Evolutionary conservation across 2,329 filamentous ascomycete genomes (phyloP), one percentile per base, ranked within the genome.

Genomic region (Hypoxylon sp.): DNA sequence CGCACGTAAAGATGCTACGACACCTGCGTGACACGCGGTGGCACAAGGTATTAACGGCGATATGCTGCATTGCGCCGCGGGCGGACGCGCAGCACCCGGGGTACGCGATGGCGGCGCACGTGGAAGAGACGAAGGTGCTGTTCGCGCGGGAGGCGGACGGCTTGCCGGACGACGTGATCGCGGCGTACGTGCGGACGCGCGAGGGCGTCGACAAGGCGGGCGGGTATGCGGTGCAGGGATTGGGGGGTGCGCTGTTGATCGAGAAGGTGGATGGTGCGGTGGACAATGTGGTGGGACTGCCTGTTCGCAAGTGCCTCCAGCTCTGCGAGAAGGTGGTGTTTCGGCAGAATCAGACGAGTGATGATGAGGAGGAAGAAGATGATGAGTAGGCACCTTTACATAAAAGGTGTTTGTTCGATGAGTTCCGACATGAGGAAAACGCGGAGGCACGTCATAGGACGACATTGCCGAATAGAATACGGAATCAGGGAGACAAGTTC

Each of bases 151-250:
- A 87, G 73, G 74, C 75, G 13, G 83, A 87, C 15, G 87, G 87
- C 2, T 77, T 89, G 65, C 82, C 84, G 13, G 95, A 99, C 81
- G 94, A 97, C 66, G 87, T 97, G 72, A 90, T 98, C 65, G 84
- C 93, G 73, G 88, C 83, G 4, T 94, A 94, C 77, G 91, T 94
- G 64, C 87, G 86, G 76, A 98, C 95, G 21, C 86, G 95, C 61
- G 96, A 99, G 83, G 96, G 96, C 1, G 94, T 89, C 10, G 96
- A 98, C 80, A 99, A 98, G 84, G 96, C 96, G 0, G 96, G 96
- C 1, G 96, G 96, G 0, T 99, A 99, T 80, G 96, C 93, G 1
- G 88, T 99, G 58, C 96, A 99, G 81, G 96, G 95, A 0, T 84
- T 95, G 10, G 96, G 93, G 1, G 91, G 92, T 7, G 90, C 98